phyloP scores from a whole-genome alignment of 352 stramenopile species.

The Phytophthora foliorum region DNA sequence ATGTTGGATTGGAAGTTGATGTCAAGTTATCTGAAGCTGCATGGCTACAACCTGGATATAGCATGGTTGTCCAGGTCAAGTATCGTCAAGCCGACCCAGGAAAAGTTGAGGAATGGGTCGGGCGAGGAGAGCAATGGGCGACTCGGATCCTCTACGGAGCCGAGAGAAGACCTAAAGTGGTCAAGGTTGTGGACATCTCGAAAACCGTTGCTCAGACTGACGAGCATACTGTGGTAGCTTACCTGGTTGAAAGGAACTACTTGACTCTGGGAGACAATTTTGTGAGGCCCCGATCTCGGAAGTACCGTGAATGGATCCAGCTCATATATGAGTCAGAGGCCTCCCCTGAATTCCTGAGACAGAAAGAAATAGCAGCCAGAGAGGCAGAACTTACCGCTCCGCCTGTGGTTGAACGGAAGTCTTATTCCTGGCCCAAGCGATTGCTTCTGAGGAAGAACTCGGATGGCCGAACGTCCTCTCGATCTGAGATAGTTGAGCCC shows the following conservation, averaged over 20 bases:
- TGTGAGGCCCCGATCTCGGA: neutral
- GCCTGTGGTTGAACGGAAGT: neutral
- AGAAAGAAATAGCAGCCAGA: neutral
- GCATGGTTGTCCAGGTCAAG: neutral
- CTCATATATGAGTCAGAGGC: neutral
- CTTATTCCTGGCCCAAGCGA: neutral
- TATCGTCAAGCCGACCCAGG: neutral
- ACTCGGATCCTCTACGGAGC: conserved; percentile 1
- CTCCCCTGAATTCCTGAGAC: neutral
- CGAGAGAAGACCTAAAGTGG: neutral
- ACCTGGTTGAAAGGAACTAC: neutral
- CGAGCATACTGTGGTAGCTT: neutral
- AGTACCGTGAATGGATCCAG: neutral
- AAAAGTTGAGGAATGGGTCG: neutral
- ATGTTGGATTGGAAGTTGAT: neutral
- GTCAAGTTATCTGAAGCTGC: neutral
- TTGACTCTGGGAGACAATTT: too few species aligned
- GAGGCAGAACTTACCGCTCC: neutral
- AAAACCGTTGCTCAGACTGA: neutral
- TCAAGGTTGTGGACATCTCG: conserved; percentile 10
- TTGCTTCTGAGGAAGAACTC: neutral
- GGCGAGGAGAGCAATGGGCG: neutral
- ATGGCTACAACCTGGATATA: neutral
- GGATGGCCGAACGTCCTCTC: too few species aligned
- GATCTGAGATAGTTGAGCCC: too few species aligned